Percentiles rank a stretch among this genome's conserved stretches.
Conservation (phyloP, 2,329 filamentous ascomycete species). For the Uncinocarpus reesii region DNA sequence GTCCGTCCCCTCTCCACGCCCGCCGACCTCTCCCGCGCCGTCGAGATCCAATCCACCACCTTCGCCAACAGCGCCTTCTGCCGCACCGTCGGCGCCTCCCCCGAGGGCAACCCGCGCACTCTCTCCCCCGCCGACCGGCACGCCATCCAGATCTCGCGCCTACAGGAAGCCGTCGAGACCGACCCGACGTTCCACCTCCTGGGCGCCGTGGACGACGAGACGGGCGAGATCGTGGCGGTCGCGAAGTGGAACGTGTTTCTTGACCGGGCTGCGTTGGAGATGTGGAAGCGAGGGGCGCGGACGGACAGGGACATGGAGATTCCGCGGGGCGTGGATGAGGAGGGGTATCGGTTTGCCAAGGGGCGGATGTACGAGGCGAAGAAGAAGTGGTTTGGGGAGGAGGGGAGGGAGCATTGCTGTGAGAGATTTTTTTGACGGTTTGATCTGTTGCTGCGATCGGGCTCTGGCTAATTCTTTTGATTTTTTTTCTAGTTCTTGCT, state of each 20-base stretch:
- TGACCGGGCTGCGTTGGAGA: slow-evolving; percentile 4
- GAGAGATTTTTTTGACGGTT: neutral
- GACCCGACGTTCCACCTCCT: slow-evolving; percentile 13
- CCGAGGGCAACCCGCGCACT: slow-evolving; percentile 4
- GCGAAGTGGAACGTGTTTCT: slow-evolving; percentile 13
- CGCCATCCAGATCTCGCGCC: neutral
- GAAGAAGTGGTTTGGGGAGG: slow-evolving; percentile 13
- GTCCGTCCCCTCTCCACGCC: slow-evolving; percentile 10
- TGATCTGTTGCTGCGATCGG: neutral
- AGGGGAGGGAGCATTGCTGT: slow-evolving; percentile 16
- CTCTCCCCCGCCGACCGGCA: slow-evolving; percentile 6
- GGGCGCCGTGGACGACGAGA: slow-evolving; percentile 13
- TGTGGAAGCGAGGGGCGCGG: slow-evolving; percentile 9
- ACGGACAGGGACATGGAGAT: slow-evolving; percentile 10
- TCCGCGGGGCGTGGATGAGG: slow-evolving; percentile 10
- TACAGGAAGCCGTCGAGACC: slow-evolving; percentile 3
- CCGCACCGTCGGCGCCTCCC: slow-evolving; percentile 10
- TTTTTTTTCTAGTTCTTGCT: slow-evolving; percentile 22
- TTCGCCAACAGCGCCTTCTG: slow-evolving; percentile 11
- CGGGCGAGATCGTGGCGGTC: slow-evolving; percentile 14
- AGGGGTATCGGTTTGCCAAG: slow-evolving; percentile 11
- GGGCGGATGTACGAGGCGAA: slow-evolving; percentile 7
- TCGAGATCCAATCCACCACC: slow-evolving; percentile 11
- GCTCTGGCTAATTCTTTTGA: neutral
- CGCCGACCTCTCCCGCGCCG: slow-evolving; percentile 11